Percentiles rank a stretch among this genome's conserved stretches.
These are phyloP conservation scores for Mycena albidolilacea DNA, from an alignment of 768 basidiomycete genomes.

Conservation along the genomic window DNA sequence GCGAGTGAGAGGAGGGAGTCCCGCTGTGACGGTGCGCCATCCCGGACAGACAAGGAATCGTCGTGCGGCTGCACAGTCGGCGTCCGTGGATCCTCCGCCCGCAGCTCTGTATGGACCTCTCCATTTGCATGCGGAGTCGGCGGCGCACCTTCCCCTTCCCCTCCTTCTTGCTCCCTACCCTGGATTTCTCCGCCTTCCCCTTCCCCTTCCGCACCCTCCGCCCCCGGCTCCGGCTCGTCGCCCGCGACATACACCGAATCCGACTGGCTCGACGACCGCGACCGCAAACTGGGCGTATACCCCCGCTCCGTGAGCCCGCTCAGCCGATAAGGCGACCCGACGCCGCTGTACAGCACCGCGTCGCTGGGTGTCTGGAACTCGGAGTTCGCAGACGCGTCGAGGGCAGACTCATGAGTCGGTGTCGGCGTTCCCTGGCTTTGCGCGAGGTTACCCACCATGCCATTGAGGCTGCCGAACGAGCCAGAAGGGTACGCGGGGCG, in stretches of 20 bases:
- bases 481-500: neutral
- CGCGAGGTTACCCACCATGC: neutral
- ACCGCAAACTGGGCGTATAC: conserved; percentile 31
- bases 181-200: neutral
- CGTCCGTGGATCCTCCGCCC: conserved; percentile 7
- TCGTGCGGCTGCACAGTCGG: neutral
- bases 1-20: conserved; percentile 10
- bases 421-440: neutral
- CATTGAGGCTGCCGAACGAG: neutral
- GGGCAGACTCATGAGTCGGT: neutral
- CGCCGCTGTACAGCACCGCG: conserved; percentile 18
- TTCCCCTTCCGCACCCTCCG: neutral
- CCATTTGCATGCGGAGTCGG: conserved; percentile 12
- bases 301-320: conserved; percentile 37
- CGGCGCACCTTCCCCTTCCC: neutral
- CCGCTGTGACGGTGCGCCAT: neutral
- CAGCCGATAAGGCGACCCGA: conserved; percentile 32
- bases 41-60: conserved; percentile 3
- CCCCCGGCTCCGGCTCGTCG: neutral
- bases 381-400: too few species aligned
- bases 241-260: neutral
- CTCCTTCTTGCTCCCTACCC: neutral
- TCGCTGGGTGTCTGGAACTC: neutral
- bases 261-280: conserved; percentile 4
- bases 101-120: neutral